Percentiles rank a stretch among this genome's conserved stretches.
Conservation (phyloP, 495 filamentous ascomycete genomes). For the Haplographium delicatum region DNA sequence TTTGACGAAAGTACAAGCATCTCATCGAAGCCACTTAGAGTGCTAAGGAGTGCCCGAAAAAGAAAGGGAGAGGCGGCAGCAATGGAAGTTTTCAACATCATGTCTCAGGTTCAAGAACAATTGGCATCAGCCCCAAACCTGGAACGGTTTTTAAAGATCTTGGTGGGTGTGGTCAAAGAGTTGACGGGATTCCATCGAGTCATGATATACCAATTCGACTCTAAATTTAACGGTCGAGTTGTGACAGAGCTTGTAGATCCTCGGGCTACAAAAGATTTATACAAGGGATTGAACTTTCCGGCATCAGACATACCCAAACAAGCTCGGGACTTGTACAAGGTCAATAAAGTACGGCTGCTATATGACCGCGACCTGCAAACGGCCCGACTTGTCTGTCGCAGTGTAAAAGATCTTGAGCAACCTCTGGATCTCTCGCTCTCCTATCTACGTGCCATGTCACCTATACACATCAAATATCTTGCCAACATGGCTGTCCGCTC, state of each 20-base stretch:
- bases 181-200: conserved; percentile 90
- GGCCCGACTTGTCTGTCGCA: conserved; percentile 78
- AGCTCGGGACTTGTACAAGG: conserved; percentile 73
- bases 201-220: conserved; percentile 92
- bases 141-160: conserved; percentile 62
- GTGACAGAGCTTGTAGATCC: conserved; percentile 86
- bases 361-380: conserved; percentile 74
- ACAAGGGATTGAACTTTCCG: conserved; percentile 86
- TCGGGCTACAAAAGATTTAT: conserved; percentile 74
- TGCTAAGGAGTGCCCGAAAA: conserved; percentile 72
- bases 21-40: conserved; percentile 69
- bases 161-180: conserved; percentile 79
- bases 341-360: conserved; percentile 73
- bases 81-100: conserved; percentile 92
- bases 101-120: conserved; percentile 81
- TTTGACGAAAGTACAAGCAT: conserved; percentile 66
- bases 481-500: conserved; percentile 86
- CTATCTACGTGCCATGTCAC: conserved; percentile 86
- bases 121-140: conserved; percentile 63
- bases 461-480: conserved; percentile 85
- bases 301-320: conserved; percentile 88
- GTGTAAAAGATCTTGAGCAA: conserved; percentile 64
- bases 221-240: conserved; percentile 74
- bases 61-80: conserved; percentile 77
- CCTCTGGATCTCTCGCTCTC: conserved; percentile 83